Evolutionary conservation across 495 filamentous ascomycete species (phyloP).

Genomic region (Platismatia glauca): DNA sequence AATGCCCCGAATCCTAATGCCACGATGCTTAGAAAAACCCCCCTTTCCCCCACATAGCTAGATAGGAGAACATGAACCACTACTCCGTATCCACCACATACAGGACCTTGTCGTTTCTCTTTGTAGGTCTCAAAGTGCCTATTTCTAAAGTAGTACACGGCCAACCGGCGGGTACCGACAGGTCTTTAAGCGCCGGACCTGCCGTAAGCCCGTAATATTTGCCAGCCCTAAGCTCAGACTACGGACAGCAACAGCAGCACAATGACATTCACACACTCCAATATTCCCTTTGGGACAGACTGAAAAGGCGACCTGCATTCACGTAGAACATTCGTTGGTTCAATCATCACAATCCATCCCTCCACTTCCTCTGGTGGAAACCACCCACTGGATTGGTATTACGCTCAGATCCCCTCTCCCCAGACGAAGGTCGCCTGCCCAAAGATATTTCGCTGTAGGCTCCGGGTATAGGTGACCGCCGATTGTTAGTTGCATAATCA

Average conservation of each 20-base stretch:
- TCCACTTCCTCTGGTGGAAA: background rate
- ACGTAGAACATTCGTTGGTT: background rate
- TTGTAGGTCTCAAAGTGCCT: too few species aligned
- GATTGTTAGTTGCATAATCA: background rate
- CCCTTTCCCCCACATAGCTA: too few species aligned
- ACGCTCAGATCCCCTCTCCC: too few species aligned
- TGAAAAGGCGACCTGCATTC: background rate
- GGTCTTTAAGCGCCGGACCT: too few species aligned
- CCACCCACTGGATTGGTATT: background rate
- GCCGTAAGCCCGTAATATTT: too few species aligned
- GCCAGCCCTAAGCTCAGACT: too few species aligned
- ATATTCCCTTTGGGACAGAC: background rate
- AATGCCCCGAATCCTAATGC: too few species aligned
- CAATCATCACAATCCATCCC: background rate
- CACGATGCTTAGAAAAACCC: too few species aligned
- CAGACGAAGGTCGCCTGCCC: background rate
- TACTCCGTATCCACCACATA: too few species aligned
- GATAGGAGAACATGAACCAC: too few species aligned
- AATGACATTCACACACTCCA: background rate
- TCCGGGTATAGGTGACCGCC: background rate
- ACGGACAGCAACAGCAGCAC: background rate
- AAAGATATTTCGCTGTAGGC: background rate
- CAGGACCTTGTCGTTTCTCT: too few species aligned
- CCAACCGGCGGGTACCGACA: background rate
- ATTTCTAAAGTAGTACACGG: too few species aligned